Evolutionary conservation across 2,329 filamentous ascomycete species (phyloP).

Genomic region (Hypomyces rosellus): DNA sequence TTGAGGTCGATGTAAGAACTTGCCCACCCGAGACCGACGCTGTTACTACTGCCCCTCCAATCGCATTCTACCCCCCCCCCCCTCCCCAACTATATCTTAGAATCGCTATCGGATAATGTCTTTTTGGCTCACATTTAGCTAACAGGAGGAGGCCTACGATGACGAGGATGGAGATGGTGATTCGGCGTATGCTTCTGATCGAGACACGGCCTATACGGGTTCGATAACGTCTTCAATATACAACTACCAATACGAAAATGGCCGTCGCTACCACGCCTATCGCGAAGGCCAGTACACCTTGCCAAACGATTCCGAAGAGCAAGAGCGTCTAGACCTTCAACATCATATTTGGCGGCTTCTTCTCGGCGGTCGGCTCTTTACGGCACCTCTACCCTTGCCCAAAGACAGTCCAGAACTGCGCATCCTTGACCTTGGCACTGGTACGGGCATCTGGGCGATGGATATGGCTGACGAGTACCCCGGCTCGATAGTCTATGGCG

Average conservation of each 20-base stretch:
- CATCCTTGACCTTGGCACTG: conserved; percentile 53
- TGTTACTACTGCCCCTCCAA: too few relatives aligned
- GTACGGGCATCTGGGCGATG: conserved; percentile 56
- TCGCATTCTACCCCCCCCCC: too few relatives aligned
- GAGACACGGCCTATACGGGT: conserved; percentile 24
- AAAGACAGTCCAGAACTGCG: conserved; percentile 20
- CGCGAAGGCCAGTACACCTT: conserved; percentile 37
- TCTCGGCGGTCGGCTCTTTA: conserved; percentile 37
- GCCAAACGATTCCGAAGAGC: conserved; percentile 49
- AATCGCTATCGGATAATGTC: neutral
- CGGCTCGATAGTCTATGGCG: conserved; percentile 34
- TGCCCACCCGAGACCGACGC: too few relatives aligned
- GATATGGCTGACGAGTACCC: conserved; percentile 47
- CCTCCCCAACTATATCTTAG: neutral
- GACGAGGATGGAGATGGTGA: conserved; percentile 22
- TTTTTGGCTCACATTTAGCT: neutral
- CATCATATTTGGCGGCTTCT: conserved; percentile 47
- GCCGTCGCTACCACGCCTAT: conserved; percentile 42
- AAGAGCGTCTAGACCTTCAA: conserved; percentile 48
- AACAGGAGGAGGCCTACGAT: conserved; percentile 11
- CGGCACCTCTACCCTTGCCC: conserved; percentile 34
- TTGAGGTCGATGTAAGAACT: too few relatives aligned
- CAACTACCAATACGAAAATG: conserved; percentile 41
- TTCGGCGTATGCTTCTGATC: conserved; percentile 30
- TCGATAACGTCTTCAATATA: conserved; percentile 37